A percentile compares a stretch with the other conserved stretches of the same genome.
Conservation (phyloP, 768 basidiomycete genomes). For the Lentinus tigrinus region DNA sequence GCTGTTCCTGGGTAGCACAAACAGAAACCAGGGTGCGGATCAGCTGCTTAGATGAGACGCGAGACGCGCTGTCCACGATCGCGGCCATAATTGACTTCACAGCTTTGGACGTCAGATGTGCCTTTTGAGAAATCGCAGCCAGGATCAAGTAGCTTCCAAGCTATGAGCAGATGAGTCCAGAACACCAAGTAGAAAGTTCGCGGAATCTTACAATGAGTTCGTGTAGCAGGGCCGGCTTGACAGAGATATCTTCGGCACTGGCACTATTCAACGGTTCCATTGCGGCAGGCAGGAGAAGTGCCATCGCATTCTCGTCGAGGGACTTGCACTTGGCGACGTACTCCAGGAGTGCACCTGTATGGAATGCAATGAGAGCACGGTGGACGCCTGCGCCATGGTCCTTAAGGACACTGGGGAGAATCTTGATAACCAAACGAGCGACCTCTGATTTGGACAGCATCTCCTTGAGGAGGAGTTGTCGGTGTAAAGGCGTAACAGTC, state of each 20-base stretch:
- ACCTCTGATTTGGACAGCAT: conserved; percentile 70
- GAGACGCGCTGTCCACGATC: conserved; percentile 50
- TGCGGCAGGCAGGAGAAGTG: conserved; percentile 62
- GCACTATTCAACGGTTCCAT: conserved; percentile 50
- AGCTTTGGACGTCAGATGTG: conserved; percentile 55
- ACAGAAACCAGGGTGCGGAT: conserved; percentile 66
- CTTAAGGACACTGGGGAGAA: conserved; percentile 63
- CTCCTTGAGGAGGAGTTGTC: conserved; percentile 69
- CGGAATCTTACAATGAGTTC: conserved; percentile 53
- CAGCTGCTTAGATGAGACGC: conserved; percentile 55
- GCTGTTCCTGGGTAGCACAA: conserved; percentile 57
- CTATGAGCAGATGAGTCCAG: conserved; percentile 33
- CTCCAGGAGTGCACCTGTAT: conserved; percentile 75
- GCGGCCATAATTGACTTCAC: conserved; percentile 55
- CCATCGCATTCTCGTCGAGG: conserved; percentile 66
- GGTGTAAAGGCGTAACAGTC: conserved; percentile 71
- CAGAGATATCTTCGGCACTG: background rate
- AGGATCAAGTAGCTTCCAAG: conserved; percentile 75
- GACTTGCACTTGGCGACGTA: conserved; percentile 61
- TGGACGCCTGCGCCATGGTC: conserved; percentile 36
- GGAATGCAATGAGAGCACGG: conserved; percentile 78
- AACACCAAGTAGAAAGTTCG: background rate
- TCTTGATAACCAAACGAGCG: conserved; percentile 64
- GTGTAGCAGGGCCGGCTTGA: conserved; percentile 29
- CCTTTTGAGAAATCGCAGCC: conserved; percentile 66